Base-by-base conservation (phyloP, 805 yeast genomes). In the Monosporozyma aquatica region DNA sequence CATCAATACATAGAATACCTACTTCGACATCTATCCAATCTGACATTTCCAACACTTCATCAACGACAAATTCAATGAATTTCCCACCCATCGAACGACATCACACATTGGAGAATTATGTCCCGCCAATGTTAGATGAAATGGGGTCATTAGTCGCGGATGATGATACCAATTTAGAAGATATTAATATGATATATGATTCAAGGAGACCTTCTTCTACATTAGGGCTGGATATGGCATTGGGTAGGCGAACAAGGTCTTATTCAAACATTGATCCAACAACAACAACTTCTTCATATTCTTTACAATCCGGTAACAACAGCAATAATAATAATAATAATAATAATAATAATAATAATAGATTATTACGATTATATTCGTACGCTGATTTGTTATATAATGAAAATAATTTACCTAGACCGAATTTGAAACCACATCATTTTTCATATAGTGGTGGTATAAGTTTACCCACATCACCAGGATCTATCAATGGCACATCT, bases 101-200 rank as follows among this genome's bases (percentile, higher is more conserved):
- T 51, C 63, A 69, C 62, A 66, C 67, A 13, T 52, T 62, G 30
- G 84, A 85, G 59, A 83, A 87, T 59, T 77, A 64, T 51, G 82
- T 85, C 18, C 82, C 94, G 2, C 89, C 95, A 1, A 84, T 84
- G 10, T 66, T 86, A 51, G 95, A 85, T 53, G 86, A 95, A 14
- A 74, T 89, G 3, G 71, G 80, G 18, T 76, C 81, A 46, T 68
- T 83, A 33, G 71, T 78, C 29, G 74, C 81, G 14, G 79, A 78
- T 53, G 52, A 63, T n/a, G 64, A 68, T 38, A 69, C 83, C 6
- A 76, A 81, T 52, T 71, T 87, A 45, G 83, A 83, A 50, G 73
- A 74, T 42, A 77, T 84, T 8, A 90, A 83, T 46, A 76, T 86
- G 65, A 76, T 84, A n/a, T 77, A 79, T 49, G 22, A 32, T 18